Evolutionary conservation across 345 rosid species (phyloP), one percentile per base, ranked within the genome.

Genomic region (Euphorbia lathyris): DNA sequence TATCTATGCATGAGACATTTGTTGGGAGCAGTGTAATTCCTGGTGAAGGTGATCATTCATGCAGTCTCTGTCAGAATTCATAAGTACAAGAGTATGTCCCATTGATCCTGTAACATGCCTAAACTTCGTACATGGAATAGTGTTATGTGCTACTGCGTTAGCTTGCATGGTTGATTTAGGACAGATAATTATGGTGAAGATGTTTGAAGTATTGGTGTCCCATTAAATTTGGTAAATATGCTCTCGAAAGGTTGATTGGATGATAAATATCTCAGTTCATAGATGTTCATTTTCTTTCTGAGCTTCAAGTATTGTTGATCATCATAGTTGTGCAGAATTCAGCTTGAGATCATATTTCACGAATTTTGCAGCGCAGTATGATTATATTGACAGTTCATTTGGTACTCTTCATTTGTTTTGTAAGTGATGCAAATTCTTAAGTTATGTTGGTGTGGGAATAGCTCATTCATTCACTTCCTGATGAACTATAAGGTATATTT

Each of bases 1-100:
- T 63, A 58, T 81, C 75, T 76, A 67, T 76, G 67, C 81, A 65
- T 79, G 84, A 74, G 77, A 77, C 69, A 55, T 53, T 60, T 83
- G 72, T 72, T 59, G 71, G 81, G 74, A 74, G 78, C 71, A 71
- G 77, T 65, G 14, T 51, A 66, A 17, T 72, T 40, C 75, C 76
- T 74, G 71, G 72, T 78, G 36, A 72, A 74, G 76, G 83, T 75
- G 60, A 27, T 76, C 57, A 47, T 79, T 23, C 68, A 68, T 76
- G 69, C 65, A 79, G 74, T 65, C 63, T 65, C 22, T 59, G 58
- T 67, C 66, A 67, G 83, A 67, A 68, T 67, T 65, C 58, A 8
- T 65, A 25, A 34, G 38, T 63, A 14, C 65, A 57, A 55, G 73
- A 48, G 40, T 63, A 43, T 62, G 50, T 56, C 55, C 9, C 42